phyloP scores from a whole-genome alignment of 345 rosid genomes.

The Euphorbia pulcherrima region DNA sequence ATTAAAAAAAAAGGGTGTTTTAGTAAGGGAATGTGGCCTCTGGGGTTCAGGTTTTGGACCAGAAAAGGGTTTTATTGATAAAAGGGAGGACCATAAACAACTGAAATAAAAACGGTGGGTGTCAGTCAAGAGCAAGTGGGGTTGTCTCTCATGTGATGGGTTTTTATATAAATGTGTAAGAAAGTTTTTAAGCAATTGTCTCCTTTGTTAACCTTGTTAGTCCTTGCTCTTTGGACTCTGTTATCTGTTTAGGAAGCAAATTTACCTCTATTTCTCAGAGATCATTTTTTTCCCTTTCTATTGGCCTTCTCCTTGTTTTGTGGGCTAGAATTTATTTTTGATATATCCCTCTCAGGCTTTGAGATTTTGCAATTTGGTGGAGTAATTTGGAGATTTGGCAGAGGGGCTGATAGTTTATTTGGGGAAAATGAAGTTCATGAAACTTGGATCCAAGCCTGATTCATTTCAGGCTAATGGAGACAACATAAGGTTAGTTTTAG shows the following conservation, averaged over 20 bases:
- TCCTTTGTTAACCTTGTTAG: conserved; percentile 33
- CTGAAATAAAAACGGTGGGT: conserved; percentile 38
- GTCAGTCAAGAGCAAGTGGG: conserved; percentile 71
- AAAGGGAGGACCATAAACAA: conserved; percentile 26
- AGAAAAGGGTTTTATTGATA: conserved; percentile 29
- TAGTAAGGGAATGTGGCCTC: conserved; percentile 28
- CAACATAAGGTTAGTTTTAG: conserved; percentile 48
- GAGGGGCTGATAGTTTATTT: conserved; percentile 15
- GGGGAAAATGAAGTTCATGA: conserved; percentile 76
- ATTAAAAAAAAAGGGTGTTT: conserved; percentile 12
- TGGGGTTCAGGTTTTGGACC: conserved; percentile 31
- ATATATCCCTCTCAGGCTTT: conserved; percentile 17
- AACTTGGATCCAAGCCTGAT: conserved; percentile 90
- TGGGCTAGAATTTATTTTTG: conserved; percentile 30
- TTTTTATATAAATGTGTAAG: conserved; percentile 32
- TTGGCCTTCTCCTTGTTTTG: conserved; percentile 25
- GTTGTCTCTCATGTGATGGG: conserved; percentile 34
- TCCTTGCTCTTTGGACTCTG: conserved; percentile 35
- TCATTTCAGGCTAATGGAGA: conserved; percentile 62
- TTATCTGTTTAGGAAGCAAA: conserved; percentile 40
- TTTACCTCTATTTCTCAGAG: conserved; percentile 24
- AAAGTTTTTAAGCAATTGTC: conserved; percentile 33
- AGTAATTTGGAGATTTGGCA: conserved; percentile 6
- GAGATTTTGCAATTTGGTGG: background rate
- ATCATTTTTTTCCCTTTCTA: conserved; percentile 21